These are phyloP conservation scores for sorghum (Sorghum bicolor) DNA, from an alignment of 176 grass and related monocot genomes.

Conservation along the genomic window Sorghum_bicolor_NCBIv3 NC_012872.2:68088501-68089000, in stretches of 20 bases:
- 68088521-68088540: too few relatives aligned
- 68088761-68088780: conserved; percentile 26
- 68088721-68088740: conserved; percentile 2
- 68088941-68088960: not conserved
- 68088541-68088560: too few relatives aligned
- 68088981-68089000: not conserved
- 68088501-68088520: too few relatives aligned
- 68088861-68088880: not conserved
- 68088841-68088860: not conserved
- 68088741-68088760: conserved; percentile 3
- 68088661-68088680: not conserved
- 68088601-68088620: not conserved
- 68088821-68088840: conserved; percentile 41
- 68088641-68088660: not conserved
- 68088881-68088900: conserved; percentile 32
- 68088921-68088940: conserved; percentile 2
- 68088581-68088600: too few relatives aligned
- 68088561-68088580: too few relatives aligned
- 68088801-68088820: not conserved
- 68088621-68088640: not conserved
- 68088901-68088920: conserved; percentile 45
- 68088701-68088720: not conserved
- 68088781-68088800: conserved; percentile 30
- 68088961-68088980: not conserved
- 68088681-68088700: not conserved